Conservation (phyloP, 75 land plant species). For the Pinus taeda region DNA sequence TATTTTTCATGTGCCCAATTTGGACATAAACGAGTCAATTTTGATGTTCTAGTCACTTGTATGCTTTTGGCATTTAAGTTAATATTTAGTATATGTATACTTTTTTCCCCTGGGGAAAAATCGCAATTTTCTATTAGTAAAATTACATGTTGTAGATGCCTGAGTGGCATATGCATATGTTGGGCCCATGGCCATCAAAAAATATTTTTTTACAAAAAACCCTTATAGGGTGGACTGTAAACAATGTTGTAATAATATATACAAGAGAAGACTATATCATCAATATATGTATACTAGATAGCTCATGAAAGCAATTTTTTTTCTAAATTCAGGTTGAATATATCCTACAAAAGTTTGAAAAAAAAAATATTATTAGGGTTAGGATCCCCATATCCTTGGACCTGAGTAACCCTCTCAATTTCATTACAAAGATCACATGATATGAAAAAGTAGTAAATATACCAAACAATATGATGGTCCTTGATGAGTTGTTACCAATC, state of each 20-base stretch:
- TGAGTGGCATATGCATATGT: too few relatives aligned
- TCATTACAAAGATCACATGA: slow-evolving; percentile 56
- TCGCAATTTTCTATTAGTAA: too few relatives aligned
- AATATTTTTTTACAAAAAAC: too few relatives aligned
- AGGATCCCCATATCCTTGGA: slow-evolving; percentile 66
- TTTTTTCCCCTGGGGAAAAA: too few relatives aligned
- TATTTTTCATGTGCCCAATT: background rate
- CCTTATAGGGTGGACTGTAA: too few relatives aligned
- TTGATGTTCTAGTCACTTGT: background rate
- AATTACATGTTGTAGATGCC: too few relatives aligned
- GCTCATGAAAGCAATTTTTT: background rate
- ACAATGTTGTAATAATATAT: too few relatives aligned
- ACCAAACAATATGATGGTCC: slow-evolving; percentile 63
- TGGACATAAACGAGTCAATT: background rate
- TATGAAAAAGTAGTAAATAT: slow-evolving; percentile 55
- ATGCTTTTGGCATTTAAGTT: background rate
- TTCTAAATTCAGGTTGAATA: slow-evolving; percentile 45
- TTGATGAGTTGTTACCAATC: slow-evolving; percentile 56
- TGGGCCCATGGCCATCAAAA: too few relatives aligned
- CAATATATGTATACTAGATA: background rate
- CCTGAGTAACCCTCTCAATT: slow-evolving; percentile 52
- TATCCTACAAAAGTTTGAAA: slow-evolving; percentile 44
- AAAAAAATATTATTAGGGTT: slow-evolving; percentile 56
- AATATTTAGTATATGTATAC: background rate
- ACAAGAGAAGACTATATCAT: too few relatives aligned